Evolutionary conservation across 2,329 filamentous ascomycete species (phyloP).

Genomic region (Didymosphaeria variabile): DNA sequence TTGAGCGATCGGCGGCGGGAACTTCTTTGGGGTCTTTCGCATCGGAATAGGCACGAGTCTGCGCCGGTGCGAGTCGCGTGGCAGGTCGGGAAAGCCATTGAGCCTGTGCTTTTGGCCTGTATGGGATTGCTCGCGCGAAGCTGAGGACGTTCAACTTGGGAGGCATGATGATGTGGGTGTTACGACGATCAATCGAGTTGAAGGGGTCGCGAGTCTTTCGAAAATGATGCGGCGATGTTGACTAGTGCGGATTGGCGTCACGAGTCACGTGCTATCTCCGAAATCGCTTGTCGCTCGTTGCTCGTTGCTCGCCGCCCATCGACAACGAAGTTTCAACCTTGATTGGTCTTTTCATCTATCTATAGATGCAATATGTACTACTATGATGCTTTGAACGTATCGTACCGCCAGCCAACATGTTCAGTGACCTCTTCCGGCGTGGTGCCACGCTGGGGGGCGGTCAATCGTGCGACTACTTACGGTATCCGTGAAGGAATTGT

Average conservation of each 20-base stretch:
- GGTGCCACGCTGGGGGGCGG: no score
- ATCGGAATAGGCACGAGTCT: slow-evolving; percentile 43
- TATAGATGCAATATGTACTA: no score
- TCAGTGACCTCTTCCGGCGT: no score
- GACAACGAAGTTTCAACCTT: no score
- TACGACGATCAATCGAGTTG: slow-evolving; percentile 12
- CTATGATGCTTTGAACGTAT: no score
- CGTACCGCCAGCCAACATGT: no score
- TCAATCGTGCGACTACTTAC: no score
- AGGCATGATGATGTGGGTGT: slow-evolving; percentile 45
- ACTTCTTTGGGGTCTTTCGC: slow-evolving; percentile 37
- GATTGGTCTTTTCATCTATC: no score
- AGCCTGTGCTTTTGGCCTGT: slow-evolving; percentile 37
- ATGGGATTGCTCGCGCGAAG: slow-evolving; percentile 44
- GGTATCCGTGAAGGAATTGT: no score
- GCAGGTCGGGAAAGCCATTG: slow-evolving; percentile 41
- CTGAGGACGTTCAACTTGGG: slow-evolving; percentile 47
- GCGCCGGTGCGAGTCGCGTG: slow-evolving; percentile 32
- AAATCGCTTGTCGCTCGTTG: not conserved
- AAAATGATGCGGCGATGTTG: slow-evolving; percentile 31
- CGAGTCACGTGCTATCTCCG: slow-evolving; percentile 26
- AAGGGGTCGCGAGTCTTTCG: slow-evolving; percentile 14
- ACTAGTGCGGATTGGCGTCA: slow-evolving; percentile 12
- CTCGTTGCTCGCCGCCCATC: no score
- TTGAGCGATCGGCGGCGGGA: slow-evolving; percentile 42